Conservation (phyloP, 495 filamentous ascomycete species). For the Articulospora tetracladia region DNA sequence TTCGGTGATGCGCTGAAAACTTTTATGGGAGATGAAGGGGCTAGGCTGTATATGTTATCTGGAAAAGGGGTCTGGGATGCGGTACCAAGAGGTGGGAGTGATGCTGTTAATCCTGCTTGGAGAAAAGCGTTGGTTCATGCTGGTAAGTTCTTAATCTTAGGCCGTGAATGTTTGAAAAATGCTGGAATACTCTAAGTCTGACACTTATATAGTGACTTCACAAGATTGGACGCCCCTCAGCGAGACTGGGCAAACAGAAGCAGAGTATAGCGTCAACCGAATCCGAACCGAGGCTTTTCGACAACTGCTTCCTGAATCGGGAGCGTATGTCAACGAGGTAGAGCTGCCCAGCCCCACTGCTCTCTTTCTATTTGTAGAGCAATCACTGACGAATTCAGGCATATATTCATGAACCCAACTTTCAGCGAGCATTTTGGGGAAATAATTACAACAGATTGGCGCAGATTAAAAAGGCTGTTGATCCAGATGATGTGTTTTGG, state of each 20-base stretch:
- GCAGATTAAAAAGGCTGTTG: constrained; percentile 47
- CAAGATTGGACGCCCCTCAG: constrained; percentile 8
- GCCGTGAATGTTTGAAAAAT: neutral
- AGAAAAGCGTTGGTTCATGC: constrained; percentile 36
- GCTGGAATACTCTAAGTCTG: neutral
- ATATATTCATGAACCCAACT: constrained; percentile 41
- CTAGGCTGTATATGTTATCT: constrained; percentile 7
- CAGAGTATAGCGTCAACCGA: constrained; percentile 1
- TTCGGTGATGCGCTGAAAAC: neutral
- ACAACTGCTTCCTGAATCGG: constrained; percentile 12
- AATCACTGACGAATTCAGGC: constrained; percentile 32
- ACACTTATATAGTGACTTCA: constrained; percentile 1
- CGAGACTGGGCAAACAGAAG: neutral
- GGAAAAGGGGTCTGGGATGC: constrained; percentile 13
- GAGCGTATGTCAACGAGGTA: constrained; percentile 32
- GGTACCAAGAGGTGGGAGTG: constrained; percentile 8
- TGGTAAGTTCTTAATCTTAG: constrained; percentile 2
- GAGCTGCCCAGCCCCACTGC: neutral
- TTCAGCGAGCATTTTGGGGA: constrained; percentile 47
- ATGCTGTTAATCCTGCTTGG: constrained; percentile 40
- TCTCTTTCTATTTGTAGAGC: neutral
- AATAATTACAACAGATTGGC: constrained; percentile 42
- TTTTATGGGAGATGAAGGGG: neutral
- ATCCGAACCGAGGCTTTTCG: constrained; percentile 11
- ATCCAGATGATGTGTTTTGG: constrained; percentile 58